These are phyloP conservation scores for Coelastrella sp. DNA, from an alignment of 139 green algal species.

Conservation along the genomic window DNA sequence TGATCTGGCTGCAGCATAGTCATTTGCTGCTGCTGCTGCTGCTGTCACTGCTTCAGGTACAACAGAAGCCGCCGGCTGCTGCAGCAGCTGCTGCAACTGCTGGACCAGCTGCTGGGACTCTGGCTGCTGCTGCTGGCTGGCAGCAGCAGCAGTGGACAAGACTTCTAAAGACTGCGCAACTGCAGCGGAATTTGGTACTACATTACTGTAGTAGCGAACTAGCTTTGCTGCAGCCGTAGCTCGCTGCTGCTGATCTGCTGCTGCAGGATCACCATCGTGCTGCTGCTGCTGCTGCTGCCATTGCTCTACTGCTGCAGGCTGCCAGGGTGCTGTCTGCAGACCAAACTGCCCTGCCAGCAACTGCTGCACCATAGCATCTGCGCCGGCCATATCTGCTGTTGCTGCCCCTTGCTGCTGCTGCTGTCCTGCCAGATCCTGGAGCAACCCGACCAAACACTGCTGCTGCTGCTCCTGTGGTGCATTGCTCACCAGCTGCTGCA, in stretches of 20 bases:
- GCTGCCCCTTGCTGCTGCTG: background rate
- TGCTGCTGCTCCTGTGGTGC: slow-evolving; percentile 28
- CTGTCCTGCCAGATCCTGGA: background rate
- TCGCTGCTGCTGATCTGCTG: slow-evolving; percentile 36
- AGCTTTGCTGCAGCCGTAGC: background rate
- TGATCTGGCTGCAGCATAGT: background rate
- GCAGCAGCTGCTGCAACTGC: slow-evolving; percentile 28
- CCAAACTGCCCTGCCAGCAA: background rate
- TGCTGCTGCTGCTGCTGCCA: background rate
- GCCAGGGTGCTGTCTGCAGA: background rate
- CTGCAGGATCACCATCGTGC: background rate
- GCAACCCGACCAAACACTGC: background rate
- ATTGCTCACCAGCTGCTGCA: background rate
- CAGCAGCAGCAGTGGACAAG: background rate
- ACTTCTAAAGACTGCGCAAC: slow-evolving; percentile 11
- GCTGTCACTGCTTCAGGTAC: background rate
- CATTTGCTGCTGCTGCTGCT: background rate
- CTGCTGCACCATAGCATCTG: background rate
- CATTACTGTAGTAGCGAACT: background rate
- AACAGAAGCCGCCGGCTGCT: slow-evolving; percentile 1
- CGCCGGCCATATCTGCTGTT: background rate
- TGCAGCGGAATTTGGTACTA: slow-evolving; percentile 8
- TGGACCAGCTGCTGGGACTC: background rate
- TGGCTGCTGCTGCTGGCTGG: slow-evolving; percentile 22
- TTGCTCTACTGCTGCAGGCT: background rate